A percentile compares a stretch with the other conserved stretches of the same genome.
phyloP scores from a whole-genome alignment of 306 rosid genomes.

The Oemleria cerasiformis region DNA sequence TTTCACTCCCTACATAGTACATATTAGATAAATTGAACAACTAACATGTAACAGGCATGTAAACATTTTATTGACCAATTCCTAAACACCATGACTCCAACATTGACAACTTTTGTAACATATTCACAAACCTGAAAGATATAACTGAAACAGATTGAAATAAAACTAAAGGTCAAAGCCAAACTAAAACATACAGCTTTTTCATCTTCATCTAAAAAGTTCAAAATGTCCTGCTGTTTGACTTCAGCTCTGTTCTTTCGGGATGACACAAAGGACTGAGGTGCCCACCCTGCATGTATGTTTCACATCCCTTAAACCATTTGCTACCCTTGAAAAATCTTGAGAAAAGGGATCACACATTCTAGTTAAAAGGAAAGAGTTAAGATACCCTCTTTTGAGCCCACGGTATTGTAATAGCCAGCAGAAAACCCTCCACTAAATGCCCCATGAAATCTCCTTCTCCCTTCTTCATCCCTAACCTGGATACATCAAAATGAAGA shows the following conservation, averaged over 20 bases:
- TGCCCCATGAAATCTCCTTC: slow-evolving; percentile 97
- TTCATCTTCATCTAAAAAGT: slow-evolving; percentile 93
- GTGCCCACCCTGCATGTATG: slow-evolving; percentile 84
- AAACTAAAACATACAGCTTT: slow-evolving; percentile 61
- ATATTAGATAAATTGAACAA: neutral
- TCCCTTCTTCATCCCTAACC: slow-evolving; percentile 98
- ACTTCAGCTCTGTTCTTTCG: slow-evolving; percentile 91
- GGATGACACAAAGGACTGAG: slow-evolving; percentile 82
- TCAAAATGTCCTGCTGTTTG: slow-evolving; percentile 69
- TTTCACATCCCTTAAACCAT: slow-evolving; percentile 25
- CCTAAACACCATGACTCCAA: neutral
- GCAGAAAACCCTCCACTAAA: slow-evolving; percentile 95
- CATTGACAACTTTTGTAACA: neutral
- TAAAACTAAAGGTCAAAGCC: slow-evolving; percentile 5
- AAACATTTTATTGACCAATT: neutral
- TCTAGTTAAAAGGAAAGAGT: slow-evolving; percentile 9
- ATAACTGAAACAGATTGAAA: neutral
- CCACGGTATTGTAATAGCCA: slow-evolving; percentile 87
- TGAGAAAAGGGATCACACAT: slow-evolving; percentile 7
- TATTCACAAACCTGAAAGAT: neutral
- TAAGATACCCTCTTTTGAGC: slow-evolving; percentile 80
- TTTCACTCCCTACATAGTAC: neutral
- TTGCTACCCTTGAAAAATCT: slow-evolving; percentile 9
- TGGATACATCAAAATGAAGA: slow-evolving; percentile 23
- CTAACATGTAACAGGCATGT: neutral